A percentile compares a stretch with the other conserved stretches of the same genome.
Conservation (phyloP, 192 early-diverging fungal species). For the Helicostylum pulchrum region DNA sequence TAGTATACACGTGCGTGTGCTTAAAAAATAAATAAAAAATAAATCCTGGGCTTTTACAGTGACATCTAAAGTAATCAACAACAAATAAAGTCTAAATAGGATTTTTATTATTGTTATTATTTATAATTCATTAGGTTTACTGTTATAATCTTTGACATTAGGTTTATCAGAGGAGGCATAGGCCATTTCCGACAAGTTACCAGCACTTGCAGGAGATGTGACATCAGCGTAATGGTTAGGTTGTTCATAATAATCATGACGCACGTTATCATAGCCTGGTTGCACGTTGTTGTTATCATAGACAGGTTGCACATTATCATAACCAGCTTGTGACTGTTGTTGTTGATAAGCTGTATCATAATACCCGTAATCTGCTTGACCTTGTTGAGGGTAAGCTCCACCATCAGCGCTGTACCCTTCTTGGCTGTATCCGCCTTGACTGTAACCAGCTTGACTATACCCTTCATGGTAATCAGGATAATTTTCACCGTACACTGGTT, state of each 20-base stretch:
- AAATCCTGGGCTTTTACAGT: too few species aligned
- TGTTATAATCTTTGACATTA: conserved; percentile 4
- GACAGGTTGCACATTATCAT: background rate
- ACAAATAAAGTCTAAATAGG: background rate
- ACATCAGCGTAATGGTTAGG: background rate
- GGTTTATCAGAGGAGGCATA: conserved; percentile 8
- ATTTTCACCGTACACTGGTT: background rate
- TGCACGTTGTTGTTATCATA: background rate
- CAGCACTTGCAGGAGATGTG: background rate
- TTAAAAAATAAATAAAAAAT: too few species aligned
- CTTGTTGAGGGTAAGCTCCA: conserved; percentile 1
- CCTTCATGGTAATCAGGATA: background rate
- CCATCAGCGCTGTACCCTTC: background rate
- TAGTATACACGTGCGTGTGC: too few species aligned
- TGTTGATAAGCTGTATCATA: background rate
- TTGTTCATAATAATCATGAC: background rate
- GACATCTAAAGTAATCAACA: background rate
- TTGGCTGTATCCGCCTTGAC: background rate
- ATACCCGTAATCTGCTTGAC: background rate
- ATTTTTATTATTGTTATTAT: background rate
- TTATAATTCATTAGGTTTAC: conserved; percentile 1
- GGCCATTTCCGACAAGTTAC: background rate
- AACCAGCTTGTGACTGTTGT: background rate
- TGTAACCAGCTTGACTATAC: background rate
- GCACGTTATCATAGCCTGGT: background rate